These are phyloP conservation scores for Colletotrichum karsti DNA, from an alignment of 2,329 filamentous ascomycete genomes.

Conservation along the genomic window DNA sequence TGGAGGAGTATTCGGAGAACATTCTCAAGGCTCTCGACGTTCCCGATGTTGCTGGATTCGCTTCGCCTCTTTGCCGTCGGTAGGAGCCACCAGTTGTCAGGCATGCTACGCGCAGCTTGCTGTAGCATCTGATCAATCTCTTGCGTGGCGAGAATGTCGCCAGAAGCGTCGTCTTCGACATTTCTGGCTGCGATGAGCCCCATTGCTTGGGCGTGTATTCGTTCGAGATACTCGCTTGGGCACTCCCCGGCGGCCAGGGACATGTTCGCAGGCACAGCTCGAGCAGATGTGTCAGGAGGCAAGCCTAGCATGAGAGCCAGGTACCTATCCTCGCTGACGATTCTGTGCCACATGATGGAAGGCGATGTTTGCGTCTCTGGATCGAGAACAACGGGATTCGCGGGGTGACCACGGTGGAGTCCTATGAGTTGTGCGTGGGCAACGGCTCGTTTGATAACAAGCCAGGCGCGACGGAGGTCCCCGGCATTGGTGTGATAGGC, in stretches of 20 bases:
- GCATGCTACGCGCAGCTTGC: slow-evolving; percentile 33
- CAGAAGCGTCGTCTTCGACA: slow-evolving; percentile 24
- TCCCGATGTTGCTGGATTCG: neutral
- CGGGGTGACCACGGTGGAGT: slow-evolving; percentile 38
- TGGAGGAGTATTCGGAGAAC: slow-evolving; percentile 36
- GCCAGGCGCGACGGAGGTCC: slow-evolving; percentile 49
- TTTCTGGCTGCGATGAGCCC: slow-evolving; percentile 42
- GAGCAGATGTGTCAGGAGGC: slow-evolving; percentile 35
- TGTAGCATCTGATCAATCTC: slow-evolving; percentile 38
- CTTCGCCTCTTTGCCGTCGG: neutral
- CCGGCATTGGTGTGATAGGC: slow-evolving; percentile 46
- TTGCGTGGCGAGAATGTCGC: slow-evolving; percentile 32
- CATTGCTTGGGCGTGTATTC: neutral
- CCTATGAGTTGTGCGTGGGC: slow-evolving; percentile 50
- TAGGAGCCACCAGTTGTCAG: slow-evolving; percentile 37
- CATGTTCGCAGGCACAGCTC: neutral
- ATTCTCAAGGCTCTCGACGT: slow-evolving; percentile 32
- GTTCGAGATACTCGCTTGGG: slow-evolving; percentile 1
- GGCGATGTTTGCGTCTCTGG: slow-evolving; percentile 2
- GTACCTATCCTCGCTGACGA: slow-evolving; percentile 44
- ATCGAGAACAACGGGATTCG: neutral
- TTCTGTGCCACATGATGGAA: slow-evolving; percentile 44
- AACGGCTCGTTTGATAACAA: slow-evolving; percentile 46
- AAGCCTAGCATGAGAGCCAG: slow-evolving; percentile 49
- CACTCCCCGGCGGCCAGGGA: neutral